Conservation (phyloP, 2,329 filamentous ascomycete genomes). For the Arthrobotrys sphaeroides region DNA sequence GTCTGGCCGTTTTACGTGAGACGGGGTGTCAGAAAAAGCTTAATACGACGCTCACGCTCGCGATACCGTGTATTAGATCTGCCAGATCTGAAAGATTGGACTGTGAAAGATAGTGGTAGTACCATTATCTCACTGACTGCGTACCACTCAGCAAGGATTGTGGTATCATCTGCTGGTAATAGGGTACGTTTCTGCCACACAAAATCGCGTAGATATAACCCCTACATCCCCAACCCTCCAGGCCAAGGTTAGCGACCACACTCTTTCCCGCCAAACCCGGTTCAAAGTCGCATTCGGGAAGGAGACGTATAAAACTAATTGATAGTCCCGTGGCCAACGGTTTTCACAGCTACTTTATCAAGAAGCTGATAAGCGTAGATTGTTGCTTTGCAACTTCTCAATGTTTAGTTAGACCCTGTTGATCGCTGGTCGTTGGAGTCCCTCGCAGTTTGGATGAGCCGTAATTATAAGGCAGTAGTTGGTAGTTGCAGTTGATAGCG, state of each 20-base stretch:
- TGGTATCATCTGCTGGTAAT: background rate
- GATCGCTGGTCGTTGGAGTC: too few relatives aligned
- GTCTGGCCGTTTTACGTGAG: background rate
- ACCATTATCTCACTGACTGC: background rate
- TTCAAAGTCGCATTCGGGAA: background rate
- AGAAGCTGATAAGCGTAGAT: background rate
- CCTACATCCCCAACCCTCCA: background rate
- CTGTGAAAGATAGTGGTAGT: constrained; percentile 4
- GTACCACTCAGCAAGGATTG: background rate
- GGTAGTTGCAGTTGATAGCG: too few relatives aligned
- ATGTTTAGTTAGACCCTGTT: background rate
- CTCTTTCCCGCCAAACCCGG: background rate
- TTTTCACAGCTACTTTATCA: background rate
- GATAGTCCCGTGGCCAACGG: constrained; percentile 1
- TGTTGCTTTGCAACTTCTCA: background rate
- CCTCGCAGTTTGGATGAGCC: background rate
- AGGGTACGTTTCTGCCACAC: background rate
- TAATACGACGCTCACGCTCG: background rate
- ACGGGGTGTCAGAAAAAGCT: background rate
- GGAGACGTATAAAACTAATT: background rate
- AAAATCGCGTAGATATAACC: background rate
- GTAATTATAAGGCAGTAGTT: background rate
- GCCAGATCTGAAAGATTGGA: background rate
- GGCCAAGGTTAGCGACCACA: background rate
- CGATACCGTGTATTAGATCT: background rate